These are phyloP conservation scores for Tagetes erecta DNA, from an alignment of 129 eudicot genomes.

Conservation along the genomic window DNA sequence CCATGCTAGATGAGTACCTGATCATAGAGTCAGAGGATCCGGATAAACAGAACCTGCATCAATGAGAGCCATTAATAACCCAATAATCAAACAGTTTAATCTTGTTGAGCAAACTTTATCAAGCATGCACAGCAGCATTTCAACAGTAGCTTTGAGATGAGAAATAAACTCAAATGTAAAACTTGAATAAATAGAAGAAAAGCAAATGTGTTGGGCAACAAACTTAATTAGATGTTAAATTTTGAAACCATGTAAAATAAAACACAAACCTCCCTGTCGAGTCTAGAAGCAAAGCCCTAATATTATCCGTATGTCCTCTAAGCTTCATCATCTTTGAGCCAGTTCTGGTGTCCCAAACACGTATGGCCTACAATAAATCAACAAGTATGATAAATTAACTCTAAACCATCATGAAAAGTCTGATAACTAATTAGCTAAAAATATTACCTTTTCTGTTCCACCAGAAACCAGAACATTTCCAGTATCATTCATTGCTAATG, in stretches of 20 bases:
- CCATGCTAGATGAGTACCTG: conserved; percentile 48
- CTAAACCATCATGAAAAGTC: background rate
- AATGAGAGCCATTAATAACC: conserved; percentile 20
- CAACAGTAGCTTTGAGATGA: conserved; percentile 16
- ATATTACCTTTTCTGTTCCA: conserved; percentile 89
- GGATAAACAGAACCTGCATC: conserved; percentile 82
- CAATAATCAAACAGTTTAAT: conserved; percentile 1
- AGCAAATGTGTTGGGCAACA: background rate
- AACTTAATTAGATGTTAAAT: background rate
- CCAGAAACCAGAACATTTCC: conserved; percentile 98
- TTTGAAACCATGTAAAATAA: conserved; percentile 3
- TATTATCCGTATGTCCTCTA: conserved; percentile 93
- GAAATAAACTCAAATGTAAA: background rate
- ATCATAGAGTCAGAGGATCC: conserved; percentile 99
- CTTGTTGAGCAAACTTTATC: background rate
- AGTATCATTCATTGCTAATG: conserved; percentile 86
- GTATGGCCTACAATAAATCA: conserved; percentile 65
- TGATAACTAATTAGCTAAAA: background rate
- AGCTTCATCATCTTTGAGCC: conserved; percentile 97
- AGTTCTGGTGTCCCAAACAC: conserved; percentile 95
- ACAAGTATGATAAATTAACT: background rate
- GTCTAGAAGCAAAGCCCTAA: conserved; percentile 83
- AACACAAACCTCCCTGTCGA: conserved; percentile 87
- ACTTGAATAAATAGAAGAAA: conserved; percentile 4
- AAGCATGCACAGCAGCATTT: conserved; percentile 7